Conservation (phyloP, 2,329 filamentous ascomycete genomes). For the Talaromyces sp. region DNA sequence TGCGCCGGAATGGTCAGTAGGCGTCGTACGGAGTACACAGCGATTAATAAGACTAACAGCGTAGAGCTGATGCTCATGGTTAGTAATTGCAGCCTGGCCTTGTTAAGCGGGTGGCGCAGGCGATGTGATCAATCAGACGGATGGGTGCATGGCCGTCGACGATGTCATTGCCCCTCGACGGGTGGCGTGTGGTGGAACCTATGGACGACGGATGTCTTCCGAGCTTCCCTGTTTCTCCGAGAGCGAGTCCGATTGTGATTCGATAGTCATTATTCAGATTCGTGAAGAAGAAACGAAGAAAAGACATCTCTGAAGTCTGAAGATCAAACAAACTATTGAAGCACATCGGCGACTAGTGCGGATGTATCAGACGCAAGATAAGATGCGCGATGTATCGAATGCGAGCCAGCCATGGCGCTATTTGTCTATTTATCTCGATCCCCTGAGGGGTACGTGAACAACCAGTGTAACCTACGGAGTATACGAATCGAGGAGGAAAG, state of each 20-base stretch:
- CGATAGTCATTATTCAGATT: neutral
- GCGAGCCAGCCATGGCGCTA: neutral
- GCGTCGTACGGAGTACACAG: neutral
- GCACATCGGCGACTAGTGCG: neutral
- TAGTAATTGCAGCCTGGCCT: neutral
- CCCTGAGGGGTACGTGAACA: neutral
- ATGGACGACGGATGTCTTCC: neutral
- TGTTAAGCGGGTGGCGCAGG: conserved; percentile 16
- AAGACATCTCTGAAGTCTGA: neutral
- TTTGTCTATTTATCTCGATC: neutral
- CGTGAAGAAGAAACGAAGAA: neutral
- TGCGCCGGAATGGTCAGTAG: conserved; percentile 12
- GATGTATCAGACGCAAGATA: neutral
- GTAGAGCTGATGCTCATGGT: neutral
- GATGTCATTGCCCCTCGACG: conserved; percentile 19
- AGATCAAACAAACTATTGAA: neutral
- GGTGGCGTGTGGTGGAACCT: conserved; percentile 7
- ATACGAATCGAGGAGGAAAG: too few relatives aligned
- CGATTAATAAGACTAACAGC: conserved; percentile 1
- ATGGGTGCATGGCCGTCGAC: conserved; percentile 1
- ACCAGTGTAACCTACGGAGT: too few relatives aligned
- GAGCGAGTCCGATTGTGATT: neutral
- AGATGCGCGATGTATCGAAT: neutral
- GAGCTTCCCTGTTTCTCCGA: conserved; percentile 11
- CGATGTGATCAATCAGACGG: conserved; percentile 12